Conservation (phyloP, 768 basidiomycete species). For the Pisolithus tinctorius region DNA sequence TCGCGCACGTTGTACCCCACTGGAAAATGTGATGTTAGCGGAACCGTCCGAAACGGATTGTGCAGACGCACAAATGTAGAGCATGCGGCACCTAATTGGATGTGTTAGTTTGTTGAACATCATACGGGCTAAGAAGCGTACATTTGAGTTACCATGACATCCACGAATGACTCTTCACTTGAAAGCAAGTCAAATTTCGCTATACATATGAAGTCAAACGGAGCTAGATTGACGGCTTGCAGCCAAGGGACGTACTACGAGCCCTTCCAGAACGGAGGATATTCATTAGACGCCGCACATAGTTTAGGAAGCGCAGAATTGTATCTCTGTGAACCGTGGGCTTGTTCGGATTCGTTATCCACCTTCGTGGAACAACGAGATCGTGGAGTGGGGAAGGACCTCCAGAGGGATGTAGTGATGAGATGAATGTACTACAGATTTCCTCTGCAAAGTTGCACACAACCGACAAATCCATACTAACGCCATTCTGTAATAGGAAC, state of each 20-base stretch:
- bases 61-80: background rate
- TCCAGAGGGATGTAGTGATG: constrained; percentile 21
- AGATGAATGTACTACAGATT: constrained; percentile 35
- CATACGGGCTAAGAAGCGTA: background rate
- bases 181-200: background rate
- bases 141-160: background rate
- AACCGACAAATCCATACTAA: constrained; percentile 39
- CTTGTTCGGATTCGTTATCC: constrained; percentile 30
- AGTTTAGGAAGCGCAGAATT: background rate
- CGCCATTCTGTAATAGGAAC: constrained; percentile 32
- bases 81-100: background rate
- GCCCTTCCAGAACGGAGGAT: background rate
- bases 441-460: constrained; percentile 50
- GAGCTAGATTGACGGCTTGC: no score
- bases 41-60: background rate
- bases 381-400: constrained; percentile 29
- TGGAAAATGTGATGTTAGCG: background rate
- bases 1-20: background rate
- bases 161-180: background rate
- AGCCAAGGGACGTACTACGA: background rate
- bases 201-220: background rate
- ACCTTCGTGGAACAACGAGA: constrained; percentile 47
- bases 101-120: background rate
- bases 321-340: constrained; percentile 9
- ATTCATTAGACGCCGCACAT: background rate